phyloP scores from a whole-genome alignment of 352 stramenopile species.

The Pythium coloratum region DNA sequence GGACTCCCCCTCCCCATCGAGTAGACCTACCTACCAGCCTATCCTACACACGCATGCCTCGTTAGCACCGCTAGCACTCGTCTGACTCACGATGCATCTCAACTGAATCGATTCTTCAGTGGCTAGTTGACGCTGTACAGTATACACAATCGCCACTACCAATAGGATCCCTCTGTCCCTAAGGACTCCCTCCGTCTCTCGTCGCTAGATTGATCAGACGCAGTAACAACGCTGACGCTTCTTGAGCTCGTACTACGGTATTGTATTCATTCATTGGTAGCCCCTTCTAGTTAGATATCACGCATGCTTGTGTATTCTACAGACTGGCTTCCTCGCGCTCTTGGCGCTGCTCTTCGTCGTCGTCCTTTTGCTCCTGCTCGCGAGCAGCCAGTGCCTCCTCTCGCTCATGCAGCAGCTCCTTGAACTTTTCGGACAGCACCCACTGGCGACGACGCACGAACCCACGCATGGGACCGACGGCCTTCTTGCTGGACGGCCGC shows the following conservation, averaged over 20 bases:
- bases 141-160: background rate
- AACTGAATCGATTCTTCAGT: too few species aligned
- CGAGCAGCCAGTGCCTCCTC: slow-evolving; percentile 4
- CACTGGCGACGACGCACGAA: slow-evolving; percentile 76
- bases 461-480: slow-evolving; percentile 43
- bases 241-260: background rate
- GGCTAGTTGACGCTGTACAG: too few species aligned
- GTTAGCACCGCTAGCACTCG: too few species aligned
- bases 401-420: slow-evolving; percentile 35
- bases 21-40: too few species aligned
- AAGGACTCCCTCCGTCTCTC: background rate
- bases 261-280: background rate
- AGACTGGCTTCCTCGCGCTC: background rate
- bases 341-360: background rate
- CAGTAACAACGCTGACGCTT: background rate
- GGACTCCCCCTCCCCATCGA: background rate
- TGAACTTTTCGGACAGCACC: slow-evolving; percentile 64
- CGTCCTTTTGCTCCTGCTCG: background rate
- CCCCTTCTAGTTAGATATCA: too few species aligned
- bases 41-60: too few species aligned
- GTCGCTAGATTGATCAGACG: background rate
- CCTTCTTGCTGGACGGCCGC: slow-evolving; percentile 24
- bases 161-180: background rate
- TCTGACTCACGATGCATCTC: too few species aligned
- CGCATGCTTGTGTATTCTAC: background rate